Percentiles rank a stretch among this genome's conserved stretches.
Conservation (phyloP, 2,329 filamentous ascomycete species). For the Fusarium mexicanum region DNA sequence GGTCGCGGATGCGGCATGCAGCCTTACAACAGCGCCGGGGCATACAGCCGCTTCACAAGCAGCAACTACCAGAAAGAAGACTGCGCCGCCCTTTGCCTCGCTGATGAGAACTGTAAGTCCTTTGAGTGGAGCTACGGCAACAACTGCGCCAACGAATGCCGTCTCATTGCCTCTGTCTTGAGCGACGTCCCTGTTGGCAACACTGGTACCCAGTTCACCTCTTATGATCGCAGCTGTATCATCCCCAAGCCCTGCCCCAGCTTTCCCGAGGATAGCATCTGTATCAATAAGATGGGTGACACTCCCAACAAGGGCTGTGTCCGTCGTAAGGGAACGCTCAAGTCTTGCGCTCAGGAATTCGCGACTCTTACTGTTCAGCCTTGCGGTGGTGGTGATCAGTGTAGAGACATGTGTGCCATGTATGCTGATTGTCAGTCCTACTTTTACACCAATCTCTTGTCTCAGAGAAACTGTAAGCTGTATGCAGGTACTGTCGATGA, state of each 20-base stretch:
- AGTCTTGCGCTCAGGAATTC: background rate
- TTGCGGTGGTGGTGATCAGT: constrained; percentile 2
- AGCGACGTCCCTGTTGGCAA: background rate
- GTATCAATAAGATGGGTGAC: constrained; percentile 3
- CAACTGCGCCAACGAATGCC: background rate
- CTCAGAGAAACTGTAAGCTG: background rate
- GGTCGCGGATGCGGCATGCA: constrained; percentile 4
- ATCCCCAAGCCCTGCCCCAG: background rate
- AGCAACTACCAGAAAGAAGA: constrained; percentile 4
- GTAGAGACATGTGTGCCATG: constrained; percentile 4
- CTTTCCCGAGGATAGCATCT: background rate
- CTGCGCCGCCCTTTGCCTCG: background rate
- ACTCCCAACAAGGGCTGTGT: constrained; percentile 3
- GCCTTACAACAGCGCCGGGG: background rate
- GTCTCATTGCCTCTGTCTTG: background rate
- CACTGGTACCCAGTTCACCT: background rate
- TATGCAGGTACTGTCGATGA: background rate
- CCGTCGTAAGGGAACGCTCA: background rate
- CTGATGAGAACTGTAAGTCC: background rate
- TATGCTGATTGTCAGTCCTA: background rate
- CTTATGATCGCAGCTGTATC: constrained; percentile 8
- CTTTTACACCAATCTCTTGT: background rate
- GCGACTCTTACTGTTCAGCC: background rate
- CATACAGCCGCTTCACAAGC: background rate
- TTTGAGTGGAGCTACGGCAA: constrained; percentile 2